Conservation (phyloP, 2,329 filamentous ascomycete genomes). For the Teratosphaeria gauchensis region DNA sequence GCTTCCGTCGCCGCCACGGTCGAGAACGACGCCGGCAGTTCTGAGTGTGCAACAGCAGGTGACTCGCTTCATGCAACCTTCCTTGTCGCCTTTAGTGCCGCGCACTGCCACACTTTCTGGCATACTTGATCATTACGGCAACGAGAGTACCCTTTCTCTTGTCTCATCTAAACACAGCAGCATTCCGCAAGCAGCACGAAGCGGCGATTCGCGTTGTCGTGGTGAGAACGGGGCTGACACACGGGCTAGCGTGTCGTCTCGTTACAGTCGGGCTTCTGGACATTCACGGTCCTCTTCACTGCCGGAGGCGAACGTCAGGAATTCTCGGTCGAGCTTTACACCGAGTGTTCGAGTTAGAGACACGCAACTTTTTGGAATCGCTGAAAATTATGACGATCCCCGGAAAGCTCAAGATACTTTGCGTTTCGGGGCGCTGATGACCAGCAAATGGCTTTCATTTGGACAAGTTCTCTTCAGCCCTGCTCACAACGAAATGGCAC, state of each 20-base stretch:
- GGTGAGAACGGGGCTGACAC: slow-evolving; percentile 3
- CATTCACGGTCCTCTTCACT: slow-evolving; percentile 23
- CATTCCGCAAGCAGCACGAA: slow-evolving; percentile 4
- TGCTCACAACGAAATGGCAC: slow-evolving; percentile 58
- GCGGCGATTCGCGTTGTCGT: not conserved
- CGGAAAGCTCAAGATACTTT: slow-evolving; percentile 54
- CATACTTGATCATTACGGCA: slow-evolving; percentile 43
- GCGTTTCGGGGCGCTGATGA: slow-evolving; percentile 69
- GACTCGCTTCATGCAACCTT: slow-evolving; percentile 20
- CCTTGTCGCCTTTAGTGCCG: slow-evolving; percentile 26
- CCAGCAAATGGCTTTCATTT: slow-evolving; percentile 81
- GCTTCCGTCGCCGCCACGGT: slow-evolving; percentile 8
- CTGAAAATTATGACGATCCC: slow-evolving; percentile 23
- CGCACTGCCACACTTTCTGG: slow-evolving; percentile 45
- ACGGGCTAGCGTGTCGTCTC: slow-evolving; percentile 13
- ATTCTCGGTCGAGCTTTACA: slow-evolving; percentile 12
- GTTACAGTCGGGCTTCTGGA: slow-evolving; percentile 17
- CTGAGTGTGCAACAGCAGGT: slow-evolving; percentile 22
- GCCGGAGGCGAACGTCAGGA: slow-evolving; percentile 14
- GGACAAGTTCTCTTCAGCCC: slow-evolving; percentile 77
- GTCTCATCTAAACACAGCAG: slow-evolving; percentile 11
- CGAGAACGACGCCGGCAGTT: slow-evolving; percentile 6
- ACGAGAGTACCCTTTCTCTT: slow-evolving; percentile 27
- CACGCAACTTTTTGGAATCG: slow-evolving; percentile 46
- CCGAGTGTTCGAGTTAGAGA: slow-evolving; percentile 33